Conservation (phyloP, 148 eudicot species). For the Pharnaceum exiguum region DNA sequence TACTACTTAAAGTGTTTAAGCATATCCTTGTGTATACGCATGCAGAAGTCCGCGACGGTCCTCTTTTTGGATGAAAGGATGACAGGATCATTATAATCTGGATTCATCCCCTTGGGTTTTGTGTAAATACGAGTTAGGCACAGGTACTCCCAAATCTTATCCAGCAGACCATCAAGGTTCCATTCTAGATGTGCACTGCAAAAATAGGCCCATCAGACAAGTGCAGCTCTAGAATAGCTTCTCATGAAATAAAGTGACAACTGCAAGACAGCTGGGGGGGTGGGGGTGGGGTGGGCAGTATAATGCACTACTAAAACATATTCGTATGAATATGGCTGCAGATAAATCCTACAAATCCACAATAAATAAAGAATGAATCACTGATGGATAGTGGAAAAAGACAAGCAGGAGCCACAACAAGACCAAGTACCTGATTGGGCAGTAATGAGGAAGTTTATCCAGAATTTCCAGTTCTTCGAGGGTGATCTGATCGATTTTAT, state of each 20-base stretch:
- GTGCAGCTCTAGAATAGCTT: too few relatives aligned
- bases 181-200: conserved; percentile 98
- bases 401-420: neutral
- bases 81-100: conserved; percentile 95
- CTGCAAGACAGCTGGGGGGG: too few relatives aligned
- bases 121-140: conserved; percentile 93
- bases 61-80: conserved; percentile 78
- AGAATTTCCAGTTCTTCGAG: conserved; percentile 91
- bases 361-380: neutral
- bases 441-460: conserved; percentile 96
- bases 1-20: conserved; percentile 89
- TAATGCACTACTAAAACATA: too few relatives aligned
- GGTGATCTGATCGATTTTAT: conserved; percentile 96
- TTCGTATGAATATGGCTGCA: too few relatives aligned
- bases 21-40: conserved; percentile 93
- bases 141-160: conserved; percentile 94
- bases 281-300: too few relatives aligned
- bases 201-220: neutral
- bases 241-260: too few relatives aligned
- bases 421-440: conserved; percentile 78
- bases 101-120: conserved; percentile 99
- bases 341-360: too few relatives aligned
- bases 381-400: neutral
- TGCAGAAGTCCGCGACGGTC: conserved; percentile 92
- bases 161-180: conserved; percentile 98